phyloP scores from a whole-genome alignment of 2,329 filamentous ascomycete genomes.

The Colletotrichum sp. region DNA sequence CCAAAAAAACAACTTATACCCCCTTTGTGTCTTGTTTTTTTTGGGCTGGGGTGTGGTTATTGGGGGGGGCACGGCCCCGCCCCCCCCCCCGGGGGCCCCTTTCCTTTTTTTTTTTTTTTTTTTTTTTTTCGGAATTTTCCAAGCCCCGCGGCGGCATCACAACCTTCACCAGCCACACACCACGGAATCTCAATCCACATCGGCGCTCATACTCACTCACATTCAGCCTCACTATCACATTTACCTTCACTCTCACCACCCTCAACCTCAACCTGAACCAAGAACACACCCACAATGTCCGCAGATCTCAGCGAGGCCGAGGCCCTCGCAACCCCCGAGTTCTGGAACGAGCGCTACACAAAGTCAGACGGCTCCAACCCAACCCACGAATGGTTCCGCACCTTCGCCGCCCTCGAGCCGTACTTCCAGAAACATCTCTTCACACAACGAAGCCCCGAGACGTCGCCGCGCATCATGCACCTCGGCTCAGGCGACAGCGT shows the following conservation, averaged over 20 bases:
- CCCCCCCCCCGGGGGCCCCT: no score
- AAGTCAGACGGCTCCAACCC: slow-evolving; percentile 39
- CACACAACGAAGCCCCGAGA: slow-evolving; percentile 21
- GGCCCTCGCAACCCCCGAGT: slow-evolving; percentile 43
- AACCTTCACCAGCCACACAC: not conserved
- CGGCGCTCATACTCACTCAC: not conserved
- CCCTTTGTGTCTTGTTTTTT: no score
- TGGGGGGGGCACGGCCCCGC: no score
- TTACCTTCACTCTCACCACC: not conserved
- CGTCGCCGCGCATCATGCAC: slow-evolving; percentile 53
- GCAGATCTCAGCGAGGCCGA: slow-evolving; percentile 8
- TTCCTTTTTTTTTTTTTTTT: no score
- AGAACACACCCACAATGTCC: not conserved
- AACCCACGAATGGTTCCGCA: slow-evolving; percentile 60
- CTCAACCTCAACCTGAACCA: slow-evolving; percentile 3
- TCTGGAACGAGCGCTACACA: slow-evolving; percentile 56
- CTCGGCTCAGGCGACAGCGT: slow-evolving; percentile 65
- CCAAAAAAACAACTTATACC: no score
- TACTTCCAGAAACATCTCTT: slow-evolving; percentile 53
- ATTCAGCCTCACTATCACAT: not conserved
- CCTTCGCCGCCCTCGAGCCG: slow-evolving; percentile 49
- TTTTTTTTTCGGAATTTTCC: not conserved
- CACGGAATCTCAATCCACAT: not conserved
- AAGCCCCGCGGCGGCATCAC: not conserved
- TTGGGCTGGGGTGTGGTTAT: no score